Percentiles rank a stretch among this genome's conserved stretches.
phyloP scores from a whole-genome alignment of 2,329 filamentous ascomycete species.

The Botrytis medusae region DNA sequence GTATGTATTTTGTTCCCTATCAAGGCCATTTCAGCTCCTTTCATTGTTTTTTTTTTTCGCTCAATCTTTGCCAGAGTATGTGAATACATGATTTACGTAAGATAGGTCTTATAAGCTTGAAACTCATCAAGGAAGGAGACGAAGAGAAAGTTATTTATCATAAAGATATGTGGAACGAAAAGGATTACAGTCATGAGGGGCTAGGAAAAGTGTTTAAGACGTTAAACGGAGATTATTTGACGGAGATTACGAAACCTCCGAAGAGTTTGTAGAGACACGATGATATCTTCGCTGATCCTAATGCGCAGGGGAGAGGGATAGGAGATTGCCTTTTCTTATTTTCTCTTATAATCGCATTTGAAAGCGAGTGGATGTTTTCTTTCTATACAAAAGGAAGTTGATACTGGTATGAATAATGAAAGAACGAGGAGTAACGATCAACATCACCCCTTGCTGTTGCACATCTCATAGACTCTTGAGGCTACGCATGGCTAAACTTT shows the following conservation, averaged over 20 bases:
- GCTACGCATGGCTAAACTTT: too few species aligned
- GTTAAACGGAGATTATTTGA: constrained; percentile 48
- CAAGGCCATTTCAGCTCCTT: neutral
- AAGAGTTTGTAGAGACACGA: neutral
- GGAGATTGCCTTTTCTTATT: too few species aligned
- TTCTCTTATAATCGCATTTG: neutral
- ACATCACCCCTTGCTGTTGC: too few species aligned
- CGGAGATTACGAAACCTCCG: neutral
- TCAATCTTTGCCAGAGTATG: neutral
- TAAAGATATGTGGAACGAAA: constrained; percentile 52
- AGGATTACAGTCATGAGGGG: constrained; percentile 49
- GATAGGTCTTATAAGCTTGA: constrained; percentile 42
- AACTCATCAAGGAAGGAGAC: constrained; percentile 41
- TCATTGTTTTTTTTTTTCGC: neutral
- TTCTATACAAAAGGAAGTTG: too few species aligned
- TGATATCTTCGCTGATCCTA: neutral
- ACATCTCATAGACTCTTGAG: too few species aligned
- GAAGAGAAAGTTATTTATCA: constrained; percentile 46
- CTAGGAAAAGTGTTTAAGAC: constrained; percentile 50
- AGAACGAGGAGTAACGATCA: too few species aligned
- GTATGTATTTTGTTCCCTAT: neutral
- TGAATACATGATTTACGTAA: neutral
- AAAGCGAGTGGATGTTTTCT: neutral
- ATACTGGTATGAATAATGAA: too few species aligned
- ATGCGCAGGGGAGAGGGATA: too few species aligned